phyloP scores from a whole-genome alignment of 192 early-diverging fungal species.

The Thamnidium elegans region DNA sequence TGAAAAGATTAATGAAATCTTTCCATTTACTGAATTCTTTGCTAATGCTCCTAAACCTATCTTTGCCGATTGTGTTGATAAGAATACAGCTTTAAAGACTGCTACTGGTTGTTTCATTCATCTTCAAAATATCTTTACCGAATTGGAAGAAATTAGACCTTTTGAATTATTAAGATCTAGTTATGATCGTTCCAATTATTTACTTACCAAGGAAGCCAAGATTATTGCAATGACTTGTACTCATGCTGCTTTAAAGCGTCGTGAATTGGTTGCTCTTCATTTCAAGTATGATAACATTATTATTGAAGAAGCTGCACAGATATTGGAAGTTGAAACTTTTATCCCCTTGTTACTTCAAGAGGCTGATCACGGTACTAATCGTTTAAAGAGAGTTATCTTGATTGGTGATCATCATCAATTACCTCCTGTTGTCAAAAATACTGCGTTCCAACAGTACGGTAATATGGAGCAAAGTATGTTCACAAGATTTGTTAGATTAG shows the following conservation, averaged over 20 bases:
- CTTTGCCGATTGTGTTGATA: slow-evolving; percentile 49
- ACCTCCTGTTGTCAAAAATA: slow-evolving; percentile 92
- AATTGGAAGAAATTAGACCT: slow-evolving; percentile 87
- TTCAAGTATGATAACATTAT: slow-evolving; percentile 95
- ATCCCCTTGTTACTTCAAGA: slow-evolving; percentile 88
- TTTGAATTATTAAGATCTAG: slow-evolving; percentile 87
- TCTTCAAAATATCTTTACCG: slow-evolving; percentile 75
- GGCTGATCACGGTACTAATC: slow-evolving; percentile 57
- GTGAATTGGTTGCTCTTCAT: slow-evolving; percentile 81
- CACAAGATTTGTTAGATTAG: slow-evolving; percentile 84
- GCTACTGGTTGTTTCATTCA: slow-evolving; percentile 82
- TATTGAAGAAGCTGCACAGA: slow-evolving; percentile 97
- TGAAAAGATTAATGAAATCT: slow-evolving; percentile 49
- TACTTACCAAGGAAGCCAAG: slow-evolving; percentile 92
- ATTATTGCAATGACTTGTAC: slow-evolving; percentile 98
- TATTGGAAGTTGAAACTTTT: slow-evolving; percentile 93
- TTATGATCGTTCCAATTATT: slow-evolving; percentile 82
- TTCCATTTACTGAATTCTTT: slow-evolving; percentile 87
- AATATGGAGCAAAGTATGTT: slow-evolving; percentile 97
- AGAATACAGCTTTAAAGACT: slow-evolving; percentile 56
- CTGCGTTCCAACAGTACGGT: slow-evolving; percentile 77
- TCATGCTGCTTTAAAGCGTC: slow-evolving; percentile 85
- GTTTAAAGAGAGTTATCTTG: slow-evolving; percentile 85
- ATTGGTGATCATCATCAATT: slow-evolving; percentile 98
- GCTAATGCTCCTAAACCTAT: slow-evolving; percentile 66